Conservation (phyloP, 108 stramenopile species). For the Conticribra guillardii region DNA sequence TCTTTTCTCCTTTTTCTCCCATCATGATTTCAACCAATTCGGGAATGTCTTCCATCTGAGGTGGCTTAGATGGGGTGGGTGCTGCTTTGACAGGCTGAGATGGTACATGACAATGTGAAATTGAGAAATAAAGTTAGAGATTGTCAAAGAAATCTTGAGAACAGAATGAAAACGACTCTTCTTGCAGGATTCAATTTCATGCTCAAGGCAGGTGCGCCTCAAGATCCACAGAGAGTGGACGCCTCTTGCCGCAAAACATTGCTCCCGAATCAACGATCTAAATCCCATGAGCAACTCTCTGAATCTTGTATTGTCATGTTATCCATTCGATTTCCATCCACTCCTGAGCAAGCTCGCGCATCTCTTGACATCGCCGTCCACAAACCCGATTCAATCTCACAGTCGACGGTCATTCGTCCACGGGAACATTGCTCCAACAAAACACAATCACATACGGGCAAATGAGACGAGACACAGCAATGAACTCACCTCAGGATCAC, state of each 20-base stretch:
- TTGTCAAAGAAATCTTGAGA: neutral
- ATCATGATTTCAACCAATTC: slow-evolving; percentile 87
- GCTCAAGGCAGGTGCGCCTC: neutral
- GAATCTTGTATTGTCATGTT: too few relatives aligned
- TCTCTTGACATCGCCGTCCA: too few relatives aligned
- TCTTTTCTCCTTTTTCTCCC: slow-evolving; percentile 85
- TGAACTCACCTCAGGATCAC: slow-evolving; percentile 19
- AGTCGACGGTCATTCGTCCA: too few relatives aligned
- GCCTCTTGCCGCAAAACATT: too few relatives aligned
- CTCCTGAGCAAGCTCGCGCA: too few relatives aligned
- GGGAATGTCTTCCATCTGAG: slow-evolving; percentile 89
- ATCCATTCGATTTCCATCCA: too few relatives aligned
- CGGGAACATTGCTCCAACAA: too few relatives aligned
- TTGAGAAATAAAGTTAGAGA: neutral
- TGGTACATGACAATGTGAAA: neutral
- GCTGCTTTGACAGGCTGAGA: slow-evolving; percentile 12
- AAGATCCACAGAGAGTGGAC: neutral
- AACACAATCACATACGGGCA: too few relatives aligned
- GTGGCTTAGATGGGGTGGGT: slow-evolving; percentile 63
- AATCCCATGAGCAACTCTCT: too few relatives aligned
- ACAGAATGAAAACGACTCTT: neutral
- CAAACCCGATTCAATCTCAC: too few relatives aligned
- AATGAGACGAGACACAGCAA: too few relatives aligned
- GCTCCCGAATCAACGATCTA: too few relatives aligned
- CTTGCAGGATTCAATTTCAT: neutral